Evolutionary conservation across 1,284 basidiomycete genomes (phyloP).

Genomic region (Ustilago vetiveriae): DNA sequence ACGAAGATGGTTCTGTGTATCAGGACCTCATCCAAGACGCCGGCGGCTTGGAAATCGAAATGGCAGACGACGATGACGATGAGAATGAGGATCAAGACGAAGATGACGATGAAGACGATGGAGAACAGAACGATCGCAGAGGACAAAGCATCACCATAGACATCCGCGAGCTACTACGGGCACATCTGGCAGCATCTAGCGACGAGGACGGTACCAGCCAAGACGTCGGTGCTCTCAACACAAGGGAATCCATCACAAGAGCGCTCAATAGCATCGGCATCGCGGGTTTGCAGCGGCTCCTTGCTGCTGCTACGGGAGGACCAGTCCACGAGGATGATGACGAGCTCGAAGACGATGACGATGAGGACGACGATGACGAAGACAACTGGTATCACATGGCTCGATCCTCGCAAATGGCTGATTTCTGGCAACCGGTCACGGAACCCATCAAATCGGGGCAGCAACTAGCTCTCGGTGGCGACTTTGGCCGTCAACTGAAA

Average conservation of each 20-base stretch:
- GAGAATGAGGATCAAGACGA: conserved; percentile 25
- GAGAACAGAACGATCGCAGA: conserved; percentile 12
- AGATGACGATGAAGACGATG: conserved; percentile 8
- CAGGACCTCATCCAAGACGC: conserved; percentile 31
- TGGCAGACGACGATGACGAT: conserved; percentile 33
- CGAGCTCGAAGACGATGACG: conserved; percentile 30
- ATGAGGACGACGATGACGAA: conserved; percentile 43
- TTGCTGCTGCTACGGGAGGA: conserved; percentile 36
- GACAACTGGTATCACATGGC: conserved; percentile 44
- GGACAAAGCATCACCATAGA: conserved; percentile 44
- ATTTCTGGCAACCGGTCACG: conserved; percentile 66
- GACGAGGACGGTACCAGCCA: conserved; percentile 13
- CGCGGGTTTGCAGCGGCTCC: conserved; percentile 43
- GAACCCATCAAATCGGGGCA: conserved; percentile 79
- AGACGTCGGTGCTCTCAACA: conserved; percentile 16
- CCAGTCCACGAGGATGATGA: conserved; percentile 43
- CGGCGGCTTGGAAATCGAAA: conserved; percentile 38
- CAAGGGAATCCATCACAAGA: conserved; percentile 28
- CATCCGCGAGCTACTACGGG: conserved; percentile 44
- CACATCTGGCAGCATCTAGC: conserved; percentile 20
- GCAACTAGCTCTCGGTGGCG: conserved; percentile 79
- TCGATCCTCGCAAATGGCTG: conserved; percentile 38
- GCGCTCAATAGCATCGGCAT: conserved; percentile 51
- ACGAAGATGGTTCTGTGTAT: conserved; percentile 27
- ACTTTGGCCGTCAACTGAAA: conserved; percentile 76